A percentile compares a stretch with the other conserved stretches of the same genome.
These are phyloP conservation scores for Pachyrhizus erosus DNA, from an alignment of 306 rosid genomes.

Conservation along the genomic window DNA sequence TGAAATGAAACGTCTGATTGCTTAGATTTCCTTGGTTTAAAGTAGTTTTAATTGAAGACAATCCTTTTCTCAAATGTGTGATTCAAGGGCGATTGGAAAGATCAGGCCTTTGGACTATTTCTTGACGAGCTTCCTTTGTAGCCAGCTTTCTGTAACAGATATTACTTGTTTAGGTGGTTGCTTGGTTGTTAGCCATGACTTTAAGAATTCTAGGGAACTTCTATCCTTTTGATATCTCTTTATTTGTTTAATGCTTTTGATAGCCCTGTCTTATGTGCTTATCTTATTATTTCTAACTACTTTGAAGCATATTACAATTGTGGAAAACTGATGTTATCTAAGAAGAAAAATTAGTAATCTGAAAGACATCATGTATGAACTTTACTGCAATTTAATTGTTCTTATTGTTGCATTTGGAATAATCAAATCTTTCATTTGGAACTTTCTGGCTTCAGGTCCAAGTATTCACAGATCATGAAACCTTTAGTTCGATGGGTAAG, in stretches of 20 bases:
- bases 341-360: slow-evolving; percentile 3
- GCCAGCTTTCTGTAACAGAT: background rate
- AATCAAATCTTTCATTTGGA: slow-evolving; percentile 43
- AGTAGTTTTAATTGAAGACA: slow-evolving; percentile 10
- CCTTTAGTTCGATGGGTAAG: slow-evolving; percentile 84
- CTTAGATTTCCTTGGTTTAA: slow-evolving; percentile 30
- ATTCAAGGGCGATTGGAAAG: slow-evolving; percentile 21
- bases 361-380: slow-evolving; percentile 13
- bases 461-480: slow-evolving; percentile 72
- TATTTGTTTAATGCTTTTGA: slow-evolving; percentile 26
- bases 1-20: background rate
- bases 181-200: slow-evolving; percentile 21
- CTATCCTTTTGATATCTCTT: slow-evolving; percentile 19
- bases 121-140: background rate
- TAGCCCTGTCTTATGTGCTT: background rate
- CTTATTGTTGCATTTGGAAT: slow-evolving; percentile 37
- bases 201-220: slow-evolving; percentile 2
- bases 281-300: slow-evolving; percentile 29
- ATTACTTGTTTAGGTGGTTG: slow-evolving; percentile 32
- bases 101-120: slow-evolving; percentile 22
- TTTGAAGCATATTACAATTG: slow-evolving; percentile 10
- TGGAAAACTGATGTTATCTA: slow-evolving; percentile 10
- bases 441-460: slow-evolving; percentile 65
- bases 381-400: slow-evolving; percentile 20
- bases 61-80: slow-evolving; percentile 1